These are phyloP conservation scores for Wickerhamomyces xylosicus DNA, from an alignment of 805 yeast genomes.

Conservation along the genomic window DNA sequence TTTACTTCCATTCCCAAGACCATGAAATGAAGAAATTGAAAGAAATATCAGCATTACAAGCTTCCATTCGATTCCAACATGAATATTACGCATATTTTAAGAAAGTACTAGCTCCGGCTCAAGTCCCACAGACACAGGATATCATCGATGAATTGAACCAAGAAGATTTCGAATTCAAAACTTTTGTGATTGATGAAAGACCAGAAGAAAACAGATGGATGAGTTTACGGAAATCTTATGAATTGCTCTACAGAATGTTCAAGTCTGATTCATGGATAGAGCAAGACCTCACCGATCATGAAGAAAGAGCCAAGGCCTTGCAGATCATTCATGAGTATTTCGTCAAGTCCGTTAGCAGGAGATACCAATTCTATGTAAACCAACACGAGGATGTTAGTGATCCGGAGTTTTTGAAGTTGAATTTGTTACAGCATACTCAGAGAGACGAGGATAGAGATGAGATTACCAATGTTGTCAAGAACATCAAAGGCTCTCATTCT, in stretches of 20 bases:
- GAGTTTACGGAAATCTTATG: neutral
- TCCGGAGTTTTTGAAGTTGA: neutral
- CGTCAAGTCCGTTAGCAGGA: neutral
- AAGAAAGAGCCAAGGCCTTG: neutral
- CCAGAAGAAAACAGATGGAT: neutral
- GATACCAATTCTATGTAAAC: neutral
- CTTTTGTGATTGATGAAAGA: neutral
- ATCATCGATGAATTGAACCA: neutral
- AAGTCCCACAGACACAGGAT: neutral
- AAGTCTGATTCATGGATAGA: neutral
- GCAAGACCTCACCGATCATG: neutral
- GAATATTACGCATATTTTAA: neutral
- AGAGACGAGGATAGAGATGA: neutral
- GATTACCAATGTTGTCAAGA: slow-evolving; percentile 3
- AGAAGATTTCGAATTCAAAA: neutral
- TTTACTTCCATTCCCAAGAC: neutral
- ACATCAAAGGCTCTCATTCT: neutral
- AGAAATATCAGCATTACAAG: neutral
- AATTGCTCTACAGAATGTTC: neutral
- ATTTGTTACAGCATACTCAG: neutral
- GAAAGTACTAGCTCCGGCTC: neutral
- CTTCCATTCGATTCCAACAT: neutral
- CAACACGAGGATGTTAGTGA: neutral
- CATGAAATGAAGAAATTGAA: neutral
- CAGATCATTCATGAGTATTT: neutral